phyloP scores from a whole-genome alignment of 345 rosid species.

The Eucalyptus sp. region DNA sequence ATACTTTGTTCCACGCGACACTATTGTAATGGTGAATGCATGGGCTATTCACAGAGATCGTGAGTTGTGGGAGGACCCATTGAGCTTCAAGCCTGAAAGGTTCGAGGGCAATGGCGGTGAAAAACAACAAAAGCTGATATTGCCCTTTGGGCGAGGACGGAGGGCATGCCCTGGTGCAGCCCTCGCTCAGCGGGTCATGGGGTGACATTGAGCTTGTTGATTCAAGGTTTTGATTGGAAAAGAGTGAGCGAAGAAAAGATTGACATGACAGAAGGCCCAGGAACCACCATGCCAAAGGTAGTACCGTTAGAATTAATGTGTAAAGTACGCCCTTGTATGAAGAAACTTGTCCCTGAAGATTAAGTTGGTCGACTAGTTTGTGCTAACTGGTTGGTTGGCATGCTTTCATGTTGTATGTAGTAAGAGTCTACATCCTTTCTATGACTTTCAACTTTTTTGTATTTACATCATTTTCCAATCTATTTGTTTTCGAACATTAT shows the following conservation, averaged over 20 bases:
- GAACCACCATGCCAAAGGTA: slow-evolving; percentile 24
- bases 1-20: slow-evolving; percentile 25
- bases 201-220: slow-evolving; percentile 19
- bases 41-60: slow-evolving; percentile 53
- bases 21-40: slow-evolving; percentile 20
- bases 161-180: slow-evolving; percentile 39
- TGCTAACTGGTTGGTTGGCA: not conserved
- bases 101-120: slow-evolving; percentile 6
- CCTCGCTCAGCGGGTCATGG: slow-evolving; percentile 22
- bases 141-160: slow-evolving; percentile 41
- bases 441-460: not conserved
- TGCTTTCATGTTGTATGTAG: not conserved
- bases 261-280: slow-evolving; percentile 27
- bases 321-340: slow-evolving; percentile 11
- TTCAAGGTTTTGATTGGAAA: slow-evolving; percentile 48
- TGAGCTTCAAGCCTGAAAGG: slow-evolving; percentile 35
- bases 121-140: slow-evolving; percentile 2
- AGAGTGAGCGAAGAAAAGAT: slow-evolving; percentile 9
- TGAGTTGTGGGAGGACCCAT: slow-evolving; percentile 24
- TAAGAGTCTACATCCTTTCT: not conserved
- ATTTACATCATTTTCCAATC: not conserved
- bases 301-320: slow-evolving; percentile 26
- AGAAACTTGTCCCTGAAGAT: not conserved
- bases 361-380: not conserved
- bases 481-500: not conserved